A percentile compares a stretch with the other conserved stretches of the same genome.
These are phyloP conservation scores for Pseudogymnoascus sp. DNA, from an alignment of 2,329 filamentous ascomycete species.

Conservation along the genomic window DNA sequence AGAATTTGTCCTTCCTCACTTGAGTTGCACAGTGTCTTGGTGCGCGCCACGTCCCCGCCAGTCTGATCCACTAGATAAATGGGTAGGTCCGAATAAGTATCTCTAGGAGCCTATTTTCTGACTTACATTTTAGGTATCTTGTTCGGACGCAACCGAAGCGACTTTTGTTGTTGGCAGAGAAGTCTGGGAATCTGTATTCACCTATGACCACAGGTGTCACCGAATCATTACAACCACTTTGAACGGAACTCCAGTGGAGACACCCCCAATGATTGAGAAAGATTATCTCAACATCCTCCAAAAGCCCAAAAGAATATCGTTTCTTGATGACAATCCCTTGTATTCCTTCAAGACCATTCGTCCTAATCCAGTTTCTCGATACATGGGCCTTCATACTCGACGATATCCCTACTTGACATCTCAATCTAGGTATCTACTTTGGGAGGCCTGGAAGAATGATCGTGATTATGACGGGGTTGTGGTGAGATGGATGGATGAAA, in stretches of 20 bases:
- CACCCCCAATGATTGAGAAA: slow-evolving; percentile 47
- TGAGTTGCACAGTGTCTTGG: slow-evolving; percentile 48
- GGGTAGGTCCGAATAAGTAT: slow-evolving; percentile 23
- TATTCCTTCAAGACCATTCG: slow-evolving; percentile 36
- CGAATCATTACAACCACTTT: slow-evolving; percentile 40
- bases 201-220: slow-evolving; percentile 42
- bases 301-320: slow-evolving; percentile 36
- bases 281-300: slow-evolving; percentile 37
- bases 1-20: slow-evolving; percentile 46
- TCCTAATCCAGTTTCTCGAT: slow-evolving; percentile 24
- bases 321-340: slow-evolving; percentile 45
- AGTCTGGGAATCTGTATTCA: slow-evolving; percentile 44
- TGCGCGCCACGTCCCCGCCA: slow-evolving; percentile 43
- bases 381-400: slow-evolving; percentile 34
- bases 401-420: slow-evolving; percentile 35
- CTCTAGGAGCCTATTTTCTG: neutral
- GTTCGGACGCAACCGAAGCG: slow-evolving; percentile 46
- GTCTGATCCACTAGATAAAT: slow-evolving; percentile 44
- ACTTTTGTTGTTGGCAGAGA: slow-evolving; percentile 46
- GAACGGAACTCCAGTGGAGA: slow-evolving; percentile 43
- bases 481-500: slow-evolving; percentile 41
- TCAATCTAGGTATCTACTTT: slow-evolving; percentile 36
- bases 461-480: slow-evolving; percentile 39
- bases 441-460: slow-evolving; percentile 41
- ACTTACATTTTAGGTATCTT: slow-evolving; percentile 35